Base-by-base conservation (phyloP, 495 filamentous ascomycete species). In the Halenospora varia region DNA sequence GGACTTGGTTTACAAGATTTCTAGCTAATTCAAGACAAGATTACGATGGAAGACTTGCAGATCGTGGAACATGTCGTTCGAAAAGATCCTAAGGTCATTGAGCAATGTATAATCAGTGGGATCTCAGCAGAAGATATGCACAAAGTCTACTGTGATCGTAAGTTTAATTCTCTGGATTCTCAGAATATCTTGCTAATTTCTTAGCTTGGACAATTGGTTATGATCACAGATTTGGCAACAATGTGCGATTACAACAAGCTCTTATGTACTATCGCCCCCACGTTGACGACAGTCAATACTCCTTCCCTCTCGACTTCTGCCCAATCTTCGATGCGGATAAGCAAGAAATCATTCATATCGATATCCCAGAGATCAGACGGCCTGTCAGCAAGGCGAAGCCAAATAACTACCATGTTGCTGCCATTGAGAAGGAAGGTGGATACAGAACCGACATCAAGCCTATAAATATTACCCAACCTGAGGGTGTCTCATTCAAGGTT, bases 251-350 rank as follows among this genome's bases (percentile, higher is more conserved):
- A 15, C 92, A 97, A 67, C 92, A 97, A 70, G 92, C 91, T 15
- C 75, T 97, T 39, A 96, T 96, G 89, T 97, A 97, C 76, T 97
- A 96, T 70, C 84, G 92, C 22, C 92, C 91, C 15, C 79, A 92
- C 63, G 59, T 87, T 41, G 92, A 97, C 65, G 89, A 92, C 71
- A 88, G 82, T 64, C 92, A 97, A 71, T 97, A 97, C 71, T 86
- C 87, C 18, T 96, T 85, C 65, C 92, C 92, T 0, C 80, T 97
- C 49, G 92, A 97, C 72, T 97, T 97, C 77, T 95, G 90, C 64
- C 92, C 92, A 2, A 95, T 97, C 68, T 93, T 81, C 74, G 90
- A 96, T 62, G 82, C 89, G 11, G 88, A 92, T 67, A 90, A 86
- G 39, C 82, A 88, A 62, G 71, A 90, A 65, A 89, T 96, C 62